These are phyloP conservation scores for Uromyces viciae-fabae DNA, from an alignment of 1,284 basidiomycete genomes.

Conservation along the genomic window DNA sequence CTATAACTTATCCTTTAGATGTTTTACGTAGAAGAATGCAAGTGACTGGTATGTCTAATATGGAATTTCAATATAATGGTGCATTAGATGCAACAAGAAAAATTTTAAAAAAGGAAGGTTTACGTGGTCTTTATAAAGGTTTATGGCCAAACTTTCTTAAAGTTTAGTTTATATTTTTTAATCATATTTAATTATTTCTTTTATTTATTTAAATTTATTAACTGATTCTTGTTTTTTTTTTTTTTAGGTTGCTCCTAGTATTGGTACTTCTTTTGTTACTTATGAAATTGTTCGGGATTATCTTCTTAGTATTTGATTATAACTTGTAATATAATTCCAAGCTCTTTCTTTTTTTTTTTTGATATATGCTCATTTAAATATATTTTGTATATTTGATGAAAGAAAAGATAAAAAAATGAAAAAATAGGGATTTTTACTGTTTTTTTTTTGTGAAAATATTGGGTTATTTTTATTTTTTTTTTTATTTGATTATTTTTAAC, in stretches of 20 bases:
- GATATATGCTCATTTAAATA: background rate
- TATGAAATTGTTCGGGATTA: constrained; percentile 35
- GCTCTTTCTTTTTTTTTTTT: background rate
- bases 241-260: constrained; percentile 81
- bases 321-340: background rate
- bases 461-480: background rate
- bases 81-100: constrained; percentile 70
- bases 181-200: too few species aligned
- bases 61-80: constrained; percentile 67
- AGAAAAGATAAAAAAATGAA: too few species aligned
- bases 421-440: background rate
- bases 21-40: constrained; percentile 93
- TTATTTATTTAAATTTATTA: background rate
- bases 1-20: constrained; percentile 92
- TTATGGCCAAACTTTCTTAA: constrained; percentile 85
- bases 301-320: background rate
- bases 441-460: background rate
- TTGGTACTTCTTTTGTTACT: constrained; percentile 65
- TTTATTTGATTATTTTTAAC: background rate
- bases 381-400: too few species aligned
- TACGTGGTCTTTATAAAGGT: constrained; percentile 74
- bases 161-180: too few species aligned
- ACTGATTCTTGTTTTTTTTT: background rate
- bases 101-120: constrained; percentile 71
- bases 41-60: constrained; percentile 74